phyloP scores from a whole-genome alignment of 768 basidiomycete species.

The Leucocoprinus leucothites region DNA sequence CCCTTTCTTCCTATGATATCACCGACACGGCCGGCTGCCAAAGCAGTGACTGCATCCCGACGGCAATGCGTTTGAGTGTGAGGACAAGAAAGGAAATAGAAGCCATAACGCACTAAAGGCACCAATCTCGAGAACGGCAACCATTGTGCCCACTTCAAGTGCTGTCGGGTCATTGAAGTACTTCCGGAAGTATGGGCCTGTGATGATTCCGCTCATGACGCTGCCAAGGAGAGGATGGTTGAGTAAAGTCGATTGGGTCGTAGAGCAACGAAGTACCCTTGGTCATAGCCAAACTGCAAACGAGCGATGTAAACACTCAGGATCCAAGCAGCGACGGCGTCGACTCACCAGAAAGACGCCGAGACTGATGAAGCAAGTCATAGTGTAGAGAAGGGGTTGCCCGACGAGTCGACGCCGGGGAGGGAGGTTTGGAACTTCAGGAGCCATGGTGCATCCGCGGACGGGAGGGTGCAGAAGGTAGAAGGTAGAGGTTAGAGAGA shows the following conservation, averaged over 20 bases:
- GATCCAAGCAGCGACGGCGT: not conserved
- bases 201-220: conserved; percentile 92
- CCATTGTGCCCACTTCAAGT: conserved; percentile 86
- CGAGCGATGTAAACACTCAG: too few relatives aligned
- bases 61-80: not conserved
- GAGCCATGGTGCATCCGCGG: conserved; percentile 53
- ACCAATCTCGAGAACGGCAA: conserved; percentile 91
- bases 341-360: conserved; percentile 78
- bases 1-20: conserved; percentile 84
- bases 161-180: conserved; percentile 80
- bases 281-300: conserved; percentile 78
- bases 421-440: conserved; percentile 23
- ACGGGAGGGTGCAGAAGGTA: not conserved
- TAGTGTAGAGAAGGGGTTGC: conserved; percentile 72
- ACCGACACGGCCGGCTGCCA: conserved; percentile 86
- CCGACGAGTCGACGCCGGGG: conserved; percentile 62
- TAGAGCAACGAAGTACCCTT: conserved; percentile 50
- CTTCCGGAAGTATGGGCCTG: conserved; percentile 74
- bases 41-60: conserved; percentile 65
- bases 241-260: conserved; percentile 10
- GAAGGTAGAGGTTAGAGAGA: conserved; percentile 4
- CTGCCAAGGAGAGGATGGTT: conserved; percentile 31
- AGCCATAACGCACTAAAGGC: conserved; percentile 65
- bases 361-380: conserved; percentile 78
- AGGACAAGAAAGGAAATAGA: not conserved